These are phyloP conservation scores for Parastagonospora avenae DNA, from an alignment of 2,329 filamentous ascomycete genomes.

Conservation along the genomic window DNA sequence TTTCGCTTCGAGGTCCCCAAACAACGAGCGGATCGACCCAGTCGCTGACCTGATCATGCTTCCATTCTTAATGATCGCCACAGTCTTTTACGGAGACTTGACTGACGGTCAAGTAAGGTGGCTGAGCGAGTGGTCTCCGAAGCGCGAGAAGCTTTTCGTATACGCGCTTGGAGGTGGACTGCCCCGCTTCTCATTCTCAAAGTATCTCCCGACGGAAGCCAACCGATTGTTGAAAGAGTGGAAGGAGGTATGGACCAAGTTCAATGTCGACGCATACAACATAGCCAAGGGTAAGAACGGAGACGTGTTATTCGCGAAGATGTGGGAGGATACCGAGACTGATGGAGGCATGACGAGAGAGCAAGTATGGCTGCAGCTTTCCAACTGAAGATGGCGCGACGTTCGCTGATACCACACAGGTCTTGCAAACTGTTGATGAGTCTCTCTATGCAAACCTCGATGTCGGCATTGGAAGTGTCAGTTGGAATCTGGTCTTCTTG, in stretches of 20 bases:
- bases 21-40: conserved; percentile 20
- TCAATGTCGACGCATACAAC: conserved; percentile 33
- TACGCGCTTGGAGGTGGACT: conserved; percentile 45
- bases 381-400: neutral
- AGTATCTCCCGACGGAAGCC: conserved; percentile 33
- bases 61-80: conserved; percentile 49
- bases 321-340: neutral
- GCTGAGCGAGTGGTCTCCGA: conserved; percentile 26
- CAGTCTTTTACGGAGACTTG: conserved; percentile 46
- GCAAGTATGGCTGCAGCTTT: neutral
- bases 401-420: neutral
- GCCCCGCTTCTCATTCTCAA: conserved; percentile 28
- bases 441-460: conserved; percentile 55
- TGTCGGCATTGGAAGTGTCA: conserved; percentile 49
- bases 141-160: conserved; percentile 42
- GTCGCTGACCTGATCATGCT: conserved; percentile 39
- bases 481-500: conserved; percentile 51
- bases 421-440: conserved; percentile 53
- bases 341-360: neutral
- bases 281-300: neutral
- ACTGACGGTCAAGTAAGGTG: conserved; percentile 20
- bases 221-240: conserved; percentile 22
- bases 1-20: neutral
- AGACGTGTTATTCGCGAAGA: neutral
- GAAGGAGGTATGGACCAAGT: conserved; percentile 20